Base-by-base conservation (phyloP, 305 asterid genomes). In the Solanum aculeatissimum region DNA sequence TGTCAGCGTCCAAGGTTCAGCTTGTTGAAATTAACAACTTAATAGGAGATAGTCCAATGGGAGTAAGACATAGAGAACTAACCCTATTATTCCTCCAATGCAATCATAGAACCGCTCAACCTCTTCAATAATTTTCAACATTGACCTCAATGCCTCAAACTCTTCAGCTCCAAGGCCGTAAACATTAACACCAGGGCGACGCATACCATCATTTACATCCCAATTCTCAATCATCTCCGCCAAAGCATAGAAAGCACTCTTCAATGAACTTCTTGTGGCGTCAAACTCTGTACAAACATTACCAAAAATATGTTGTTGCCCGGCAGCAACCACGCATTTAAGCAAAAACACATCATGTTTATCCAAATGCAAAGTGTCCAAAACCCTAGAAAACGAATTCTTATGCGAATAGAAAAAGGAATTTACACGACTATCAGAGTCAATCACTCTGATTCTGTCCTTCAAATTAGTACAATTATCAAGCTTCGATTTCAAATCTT, bases 21-120 rank as follows among this genome's bases (percentile, higher is more conserved):
- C 38, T 71, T 12, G 57, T 72, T 13, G 80, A 43, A 71, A 43
- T 43, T 21, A 43, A 43, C 11, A 43, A 72, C 4, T 72, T 72
- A 72, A 72, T 27, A 72, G 38, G 2, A 72, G 80, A 72, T 43
- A 42, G 35, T 71, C 79, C 35, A 71, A 42, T 16, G 29, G 19
- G 14, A 77, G 82, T 2, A 71, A 43, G 80, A 71, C 66, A 87
- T n/a, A 78, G 83, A 82, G 86, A 18, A 77, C 97, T 91, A 83
- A 97, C 98, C 99, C 99, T 58, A 97, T 91, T 79, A 94, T 93
- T 84, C 99, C 99, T 84, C 99, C 98, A 86, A 97, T 94, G 89
- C 98, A 95, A 81, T 97, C 97, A 88, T 95, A 97, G 88, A 97
- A 95, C 85, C 88, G 91, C 89, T 97, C 99, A 42, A 94, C 92